These are phyloP conservation scores for Tylopilus sp. DNA, from an alignment of 768 basidiomycete species.

Conservation along the genomic window DNA sequence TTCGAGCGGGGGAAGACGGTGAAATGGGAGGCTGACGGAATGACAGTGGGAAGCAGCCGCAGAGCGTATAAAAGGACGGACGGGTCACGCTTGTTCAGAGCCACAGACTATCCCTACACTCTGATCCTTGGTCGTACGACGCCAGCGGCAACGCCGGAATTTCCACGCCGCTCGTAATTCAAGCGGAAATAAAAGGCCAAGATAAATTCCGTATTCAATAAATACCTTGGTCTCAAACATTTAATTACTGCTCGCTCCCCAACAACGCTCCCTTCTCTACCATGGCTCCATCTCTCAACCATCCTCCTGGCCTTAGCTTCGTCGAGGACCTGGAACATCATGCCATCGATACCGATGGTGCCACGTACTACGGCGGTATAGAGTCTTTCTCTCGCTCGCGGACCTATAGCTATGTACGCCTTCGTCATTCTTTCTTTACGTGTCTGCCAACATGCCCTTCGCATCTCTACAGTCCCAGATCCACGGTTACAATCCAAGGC, in stretches of 20 bases:
- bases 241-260: not conserved
- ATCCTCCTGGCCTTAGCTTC: slow-evolving; percentile 64
- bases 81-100: too few species aligned
- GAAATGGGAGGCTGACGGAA: not conserved
- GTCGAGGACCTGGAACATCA: slow-evolving; percentile 54
- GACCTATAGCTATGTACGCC: slow-evolving; percentile 81
- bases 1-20: too few species aligned
- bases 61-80: too few species aligned
- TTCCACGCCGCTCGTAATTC: slow-evolving; percentile 21
- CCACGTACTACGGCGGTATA: slow-evolving; percentile 77
- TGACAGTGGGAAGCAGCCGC: not conserved
- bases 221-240: not conserved
- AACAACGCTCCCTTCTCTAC: not conserved
- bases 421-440: slow-evolving; percentile 2
- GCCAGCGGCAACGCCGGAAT: not conserved
- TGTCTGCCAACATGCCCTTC: slow-evolving; percentile 20
- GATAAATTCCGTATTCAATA: slow-evolving; percentile 13
- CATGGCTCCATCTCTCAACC: slow-evolving; percentile 66
- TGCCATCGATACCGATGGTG: slow-evolving; percentile 62
- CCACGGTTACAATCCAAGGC: slow-evolving; percentile 70
- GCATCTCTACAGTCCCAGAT: slow-evolving; percentile 52
- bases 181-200: slow-evolving; percentile 11
- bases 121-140: too few species aligned
- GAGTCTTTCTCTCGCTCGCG: slow-evolving; percentile 79
- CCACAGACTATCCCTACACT: too few species aligned